Evolutionary conservation across 2,329 filamentous ascomycete species (phyloP).

Genomic region (Alternaria sp.): DNA sequence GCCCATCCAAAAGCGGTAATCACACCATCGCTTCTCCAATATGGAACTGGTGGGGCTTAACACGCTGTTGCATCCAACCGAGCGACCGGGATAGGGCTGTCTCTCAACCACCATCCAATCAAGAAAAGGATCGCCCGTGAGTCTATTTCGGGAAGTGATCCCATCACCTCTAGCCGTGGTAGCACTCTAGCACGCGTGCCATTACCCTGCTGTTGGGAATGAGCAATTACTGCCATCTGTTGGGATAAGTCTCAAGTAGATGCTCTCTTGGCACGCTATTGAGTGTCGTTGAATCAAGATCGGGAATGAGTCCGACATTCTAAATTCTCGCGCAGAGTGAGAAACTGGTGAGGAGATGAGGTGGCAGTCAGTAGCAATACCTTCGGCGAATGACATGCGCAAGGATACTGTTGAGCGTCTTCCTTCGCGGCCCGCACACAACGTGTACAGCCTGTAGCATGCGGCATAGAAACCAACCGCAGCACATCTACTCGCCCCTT

Average conservation of each 20-base stretch:
- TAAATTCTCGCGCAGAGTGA: conserved; percentile 1
- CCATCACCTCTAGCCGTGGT: conserved; percentile 13
- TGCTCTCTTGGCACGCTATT: conserved; percentile 13
- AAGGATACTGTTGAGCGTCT: background rate
- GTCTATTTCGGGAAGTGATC: conserved; percentile 27
- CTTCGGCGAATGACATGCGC: background rate
- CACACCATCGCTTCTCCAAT: conserved; percentile 20
- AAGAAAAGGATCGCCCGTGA: conserved; percentile 26
- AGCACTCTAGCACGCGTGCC: conserved; percentile 11
- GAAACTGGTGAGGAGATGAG: background rate
- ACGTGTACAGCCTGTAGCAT: conserved; percentile 4
- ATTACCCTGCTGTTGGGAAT: conserved; percentile 15
- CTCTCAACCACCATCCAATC: conserved; percentile 23
- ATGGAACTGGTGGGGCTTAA: conserved; percentile 34
- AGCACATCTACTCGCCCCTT: background rate
- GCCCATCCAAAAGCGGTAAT: conserved; percentile 22
- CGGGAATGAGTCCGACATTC: background rate
- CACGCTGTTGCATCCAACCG: conserved; percentile 37
- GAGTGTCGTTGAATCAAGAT: background rate
- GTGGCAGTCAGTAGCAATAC: background rate
- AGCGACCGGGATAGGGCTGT: conserved; percentile 35
- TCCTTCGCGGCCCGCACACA: conserved; percentile 1
- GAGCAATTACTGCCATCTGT: conserved; percentile 12
- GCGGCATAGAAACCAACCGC: background rate
- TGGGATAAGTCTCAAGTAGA: conserved; percentile 15